These are phyloP conservation scores for Cardiospermum halicacabum DNA, from an alignment of 345 rosid species.

Conservation along the genomic window DNA sequence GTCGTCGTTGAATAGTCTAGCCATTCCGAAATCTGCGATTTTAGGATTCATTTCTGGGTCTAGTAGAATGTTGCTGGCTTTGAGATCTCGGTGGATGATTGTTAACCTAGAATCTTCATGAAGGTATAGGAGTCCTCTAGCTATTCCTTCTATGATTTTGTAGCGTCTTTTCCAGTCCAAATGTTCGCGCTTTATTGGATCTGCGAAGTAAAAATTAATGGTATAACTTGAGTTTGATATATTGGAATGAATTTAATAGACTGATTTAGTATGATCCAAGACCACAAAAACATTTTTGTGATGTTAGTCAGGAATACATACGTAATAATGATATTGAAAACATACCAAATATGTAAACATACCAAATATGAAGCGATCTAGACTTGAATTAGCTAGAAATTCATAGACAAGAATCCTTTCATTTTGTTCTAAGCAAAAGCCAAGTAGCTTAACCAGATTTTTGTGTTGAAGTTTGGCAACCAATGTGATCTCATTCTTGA, in stretches of 20 bases:
- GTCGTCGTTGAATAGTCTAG: conserved; percentile 30
- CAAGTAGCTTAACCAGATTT: conserved; percentile 33
- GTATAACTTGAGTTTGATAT: too few species aligned
- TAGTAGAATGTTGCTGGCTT: conserved; percentile 42
- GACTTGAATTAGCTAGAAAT: conserved; percentile 29
- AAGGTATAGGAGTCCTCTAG: conserved; percentile 42
- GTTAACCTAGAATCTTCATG: conserved; percentile 36
- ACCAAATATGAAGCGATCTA: conserved; percentile 23
- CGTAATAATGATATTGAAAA: too few species aligned
- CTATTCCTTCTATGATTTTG: conserved; percentile 35
- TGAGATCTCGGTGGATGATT: conserved; percentile 42
- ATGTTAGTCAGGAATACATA: too few species aligned
- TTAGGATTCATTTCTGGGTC: conserved; percentile 39
- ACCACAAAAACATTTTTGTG: too few species aligned
- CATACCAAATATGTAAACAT: background rate
- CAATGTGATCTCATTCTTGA: conserved; percentile 30
- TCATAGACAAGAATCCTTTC: conserved; percentile 35
- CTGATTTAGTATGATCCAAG: too few species aligned
- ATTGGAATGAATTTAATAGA: too few species aligned
- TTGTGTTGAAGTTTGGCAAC: conserved; percentile 36
- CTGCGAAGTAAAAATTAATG: too few species aligned
- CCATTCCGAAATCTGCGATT: conserved; percentile 50
- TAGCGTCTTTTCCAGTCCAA: conserved; percentile 28
- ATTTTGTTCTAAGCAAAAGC: conserved; percentile 25
- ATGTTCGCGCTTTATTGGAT: background rate